phyloP scores from a whole-genome alignment of 352 stramenopile species.

The Thalassiosira hispida region DNA sequence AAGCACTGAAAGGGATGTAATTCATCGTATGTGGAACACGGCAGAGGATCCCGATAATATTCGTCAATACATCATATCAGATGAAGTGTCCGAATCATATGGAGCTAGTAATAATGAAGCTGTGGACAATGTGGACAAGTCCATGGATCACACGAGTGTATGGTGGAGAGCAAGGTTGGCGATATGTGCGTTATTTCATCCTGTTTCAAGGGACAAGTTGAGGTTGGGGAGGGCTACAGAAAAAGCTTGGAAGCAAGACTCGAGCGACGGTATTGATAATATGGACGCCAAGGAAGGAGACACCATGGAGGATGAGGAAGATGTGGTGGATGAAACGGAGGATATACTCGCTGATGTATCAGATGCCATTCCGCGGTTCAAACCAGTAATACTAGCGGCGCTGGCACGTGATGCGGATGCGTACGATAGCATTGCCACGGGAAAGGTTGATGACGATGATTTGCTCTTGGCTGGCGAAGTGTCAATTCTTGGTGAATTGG shows the following conservation, averaged over 20 bases:
- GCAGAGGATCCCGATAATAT: constrained; percentile 61
- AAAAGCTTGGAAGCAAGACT: constrained; percentile 13
- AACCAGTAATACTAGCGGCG: constrained; percentile 47
- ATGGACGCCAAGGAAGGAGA: constrained; percentile 18
- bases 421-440: constrained; percentile 38
- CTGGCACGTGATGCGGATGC: constrained; percentile 60
- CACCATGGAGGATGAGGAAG: constrained; percentile 33
- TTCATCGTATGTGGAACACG: constrained; percentile 64
- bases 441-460: constrained; percentile 49
- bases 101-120: constrained; percentile 1
- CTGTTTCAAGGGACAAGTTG: constrained; percentile 18
- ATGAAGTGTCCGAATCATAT: constrained; percentile 54
- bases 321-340: constrained; percentile 35
- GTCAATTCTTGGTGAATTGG: constrained; percentile 49
- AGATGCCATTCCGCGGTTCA: constrained; percentile 59
- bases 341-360: constrained; percentile 52
- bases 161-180: constrained; percentile 58
- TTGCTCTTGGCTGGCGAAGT: constrained; percentile 48
- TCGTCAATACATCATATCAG: constrained; percentile 55
- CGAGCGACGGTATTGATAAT: neutral
- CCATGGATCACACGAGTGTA: constrained; percentile 38
- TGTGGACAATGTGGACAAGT: constrained; percentile 19
- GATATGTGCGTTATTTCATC: constrained; percentile 40
- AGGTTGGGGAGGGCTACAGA: constrained; percentile 6
- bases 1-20: constrained; percentile 54